Base-by-base conservation (phyloP, 345 rosid species). In the Microcos paniculata region DNA sequence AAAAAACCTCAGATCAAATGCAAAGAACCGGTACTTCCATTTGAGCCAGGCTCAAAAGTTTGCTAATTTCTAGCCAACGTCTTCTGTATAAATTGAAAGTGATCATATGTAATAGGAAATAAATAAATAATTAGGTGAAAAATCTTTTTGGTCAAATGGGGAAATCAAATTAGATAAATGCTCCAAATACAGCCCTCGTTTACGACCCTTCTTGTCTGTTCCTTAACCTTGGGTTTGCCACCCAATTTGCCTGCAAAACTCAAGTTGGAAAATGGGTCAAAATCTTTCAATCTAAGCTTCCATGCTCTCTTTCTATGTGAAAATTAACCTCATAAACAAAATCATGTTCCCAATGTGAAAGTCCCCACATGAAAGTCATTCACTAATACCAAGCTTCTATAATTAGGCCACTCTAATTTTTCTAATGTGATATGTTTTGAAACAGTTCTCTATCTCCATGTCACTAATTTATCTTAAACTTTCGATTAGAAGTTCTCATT, bases 281-380 rank as follows among this genome's bases (percentile, higher is more conserved):
- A 83, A 40, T 49, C 89, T 84, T 84, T 78, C 57, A 78, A 76
- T 70, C 77, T 76, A 85, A 84, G 86, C 74, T 86, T 78, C 75
- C 76, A 35, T 42, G 33, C 31, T 57, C 82, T 86, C 86, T 83
- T 85, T 83, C 13, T 76, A 80, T 80, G 88, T 83, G 86, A 79
- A 82, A 62, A 79, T 65, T 49, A 67, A 70, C 65, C 52, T 62
- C 56, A 43, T 73, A 21, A 67, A 18, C 35, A 62, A 35, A 66
- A 21, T 15, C 79, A 73, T 78, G 77, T 74, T 81, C 61, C 80
- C 76, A 40, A 71, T 59, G 81, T 18, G 69, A 46, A 80, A 80
- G 78, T 72, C 0, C 72, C 80, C 35, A 70, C 74, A 55, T 57
- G 12, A 58, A 78, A 77, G 72, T 58, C 48, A 73, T 48, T 49